These are phyloP conservation scores for Solanum clarkiae DNA, from an alignment of 257 asterid genomes.

Conservation along the genomic window DNA sequence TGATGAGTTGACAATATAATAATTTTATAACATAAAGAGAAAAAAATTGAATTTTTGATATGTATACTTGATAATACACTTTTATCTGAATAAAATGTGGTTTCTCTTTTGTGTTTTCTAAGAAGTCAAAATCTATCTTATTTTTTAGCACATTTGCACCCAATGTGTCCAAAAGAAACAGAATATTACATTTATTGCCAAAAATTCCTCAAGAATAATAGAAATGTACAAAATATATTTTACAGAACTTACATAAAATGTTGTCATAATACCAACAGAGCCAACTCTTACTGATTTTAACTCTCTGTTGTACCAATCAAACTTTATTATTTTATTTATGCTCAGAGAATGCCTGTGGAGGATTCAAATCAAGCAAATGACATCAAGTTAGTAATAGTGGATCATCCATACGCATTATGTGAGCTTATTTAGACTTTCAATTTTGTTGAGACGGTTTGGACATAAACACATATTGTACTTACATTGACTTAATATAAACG, in stretches of 20 bases:
- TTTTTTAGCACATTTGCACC: neutral
- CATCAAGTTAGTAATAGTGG: neutral
- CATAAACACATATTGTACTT: too few relatives aligned
- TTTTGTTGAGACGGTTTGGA: too few relatives aligned
- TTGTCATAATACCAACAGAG: neutral
- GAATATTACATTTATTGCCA: too few relatives aligned
- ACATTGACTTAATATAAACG: too few relatives aligned
- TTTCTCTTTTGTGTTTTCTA: neutral
- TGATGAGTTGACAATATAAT: too few relatives aligned
- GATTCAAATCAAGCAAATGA: too few relatives aligned
- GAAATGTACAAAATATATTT: neutral
- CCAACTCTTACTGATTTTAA: neutral
- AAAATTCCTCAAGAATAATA: neutral
- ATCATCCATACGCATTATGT: neutral
- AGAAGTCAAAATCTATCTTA: neutral
- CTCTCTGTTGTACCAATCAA: neutral
- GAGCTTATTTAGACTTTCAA: too few relatives aligned
- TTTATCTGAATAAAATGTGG: neutral
- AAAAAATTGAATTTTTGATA: too few relatives aligned
- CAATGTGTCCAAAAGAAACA: neutral
- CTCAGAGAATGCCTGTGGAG: neutral
- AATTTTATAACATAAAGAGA: too few relatives aligned
- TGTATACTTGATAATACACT: too few relatives aligned
- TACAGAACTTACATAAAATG: neutral
- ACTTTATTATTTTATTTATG: neutral